phyloP scores from a whole-genome alignment of 1,284 basidiomycete species.

The Cutaneotrichosporon sp. region DNA sequence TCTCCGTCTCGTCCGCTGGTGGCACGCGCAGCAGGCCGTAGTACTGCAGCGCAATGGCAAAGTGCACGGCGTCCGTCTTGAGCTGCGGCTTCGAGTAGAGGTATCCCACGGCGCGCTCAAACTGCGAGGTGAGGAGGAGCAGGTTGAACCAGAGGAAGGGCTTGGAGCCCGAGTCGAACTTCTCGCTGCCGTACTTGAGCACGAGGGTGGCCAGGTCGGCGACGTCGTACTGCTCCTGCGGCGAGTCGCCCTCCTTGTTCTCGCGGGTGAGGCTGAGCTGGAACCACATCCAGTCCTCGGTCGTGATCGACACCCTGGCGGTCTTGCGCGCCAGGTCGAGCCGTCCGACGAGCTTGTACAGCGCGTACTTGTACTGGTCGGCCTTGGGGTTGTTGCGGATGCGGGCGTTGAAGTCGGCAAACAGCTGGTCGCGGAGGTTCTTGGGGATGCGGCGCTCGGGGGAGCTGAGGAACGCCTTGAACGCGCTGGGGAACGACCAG shows the following conservation, averaged over 20 bases:
- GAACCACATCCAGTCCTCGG: conserved; percentile 99
- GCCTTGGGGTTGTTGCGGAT: conserved; percentile 77
- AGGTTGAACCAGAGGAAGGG: conserved; percentile 82
- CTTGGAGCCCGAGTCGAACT: conserved; percentile 78
- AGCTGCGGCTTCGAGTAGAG: conserved; percentile 85
- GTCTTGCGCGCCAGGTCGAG: conserved; percentile 81
- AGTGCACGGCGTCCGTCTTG: conserved; percentile 91
- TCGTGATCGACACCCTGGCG: conserved; percentile 84
- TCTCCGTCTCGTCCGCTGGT: conserved; percentile 75
- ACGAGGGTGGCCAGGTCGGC: conserved; percentile 77
- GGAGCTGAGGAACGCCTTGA: conserved; percentile 84
- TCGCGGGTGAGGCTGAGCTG: conserved; percentile 75
- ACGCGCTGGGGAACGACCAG: conserved; percentile 77
- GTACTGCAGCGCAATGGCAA: conserved; percentile 88
- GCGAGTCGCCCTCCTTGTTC: conserved; percentile 66
- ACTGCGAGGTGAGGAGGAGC: conserved; percentile 88
- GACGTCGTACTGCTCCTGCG: conserved; percentile 64
- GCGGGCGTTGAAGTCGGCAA: conserved; percentile 87
- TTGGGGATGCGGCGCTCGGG: conserved; percentile 76
- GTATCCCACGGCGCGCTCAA: conserved; percentile 88
- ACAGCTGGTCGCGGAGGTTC: conserved; percentile 77
- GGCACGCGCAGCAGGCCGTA: conserved; percentile 89
- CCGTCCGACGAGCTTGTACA: conserved; percentile 94
- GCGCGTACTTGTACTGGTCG: conserved; percentile 92
- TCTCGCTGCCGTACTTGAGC: conserved; percentile 82